Evolutionary conservation across 1,139 yeast genomes (phyloP).

Genomic region (Eremothecium sinecaudum): DNA sequence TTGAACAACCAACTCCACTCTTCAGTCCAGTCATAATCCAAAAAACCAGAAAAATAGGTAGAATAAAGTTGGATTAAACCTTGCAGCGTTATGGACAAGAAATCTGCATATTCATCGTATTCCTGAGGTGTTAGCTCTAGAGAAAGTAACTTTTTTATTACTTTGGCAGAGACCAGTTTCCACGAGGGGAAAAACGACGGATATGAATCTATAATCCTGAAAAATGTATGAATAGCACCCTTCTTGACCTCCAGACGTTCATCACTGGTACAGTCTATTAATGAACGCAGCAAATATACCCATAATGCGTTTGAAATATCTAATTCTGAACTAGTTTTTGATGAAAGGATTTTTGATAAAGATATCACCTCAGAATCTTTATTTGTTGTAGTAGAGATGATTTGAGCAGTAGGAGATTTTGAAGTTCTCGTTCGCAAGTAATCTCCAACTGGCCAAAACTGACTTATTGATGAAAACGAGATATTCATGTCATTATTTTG

Average conservation of each 20-base stretch:
- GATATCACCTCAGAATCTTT: not conserved
- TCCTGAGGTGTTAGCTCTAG: slow-evolving; percentile 21
- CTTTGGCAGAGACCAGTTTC: slow-evolving; percentile 45
- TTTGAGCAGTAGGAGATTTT: not conserved
- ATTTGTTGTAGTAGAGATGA: not conserved
- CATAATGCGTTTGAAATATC: slow-evolving; percentile 38
- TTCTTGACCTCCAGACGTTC: slow-evolving; percentile 72
- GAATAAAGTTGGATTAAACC: slow-evolving; percentile 31
- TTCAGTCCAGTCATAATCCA: slow-evolving; percentile 8
- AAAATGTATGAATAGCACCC: slow-evolving; percentile 81
- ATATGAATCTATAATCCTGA: slow-evolving; percentile 74
- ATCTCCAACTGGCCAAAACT: slow-evolving; percentile 87
- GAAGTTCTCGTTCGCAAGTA: slow-evolving; percentile 37
- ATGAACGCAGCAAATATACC: slow-evolving; percentile 51
- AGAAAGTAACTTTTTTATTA: slow-evolving; percentile 36
- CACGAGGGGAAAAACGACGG: slow-evolving; percentile 51
- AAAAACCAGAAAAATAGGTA: slow-evolving; percentile 20
- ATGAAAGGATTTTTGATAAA: slow-evolving; percentile 6
- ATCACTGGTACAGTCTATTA: slow-evolving; percentile 57
- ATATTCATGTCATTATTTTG: slow-evolving; percentile 72
- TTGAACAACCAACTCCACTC: slow-evolving; percentile 23
- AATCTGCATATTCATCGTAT: slow-evolving; percentile 19
- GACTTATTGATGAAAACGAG: slow-evolving; percentile 82
- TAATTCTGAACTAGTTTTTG: slow-evolving; percentile 1
- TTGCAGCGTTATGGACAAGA: slow-evolving; percentile 25